phyloP scores from a whole-genome alignment of 192 early-diverging fungal genomes.

The Mycoemilia scoparia region DNA sequence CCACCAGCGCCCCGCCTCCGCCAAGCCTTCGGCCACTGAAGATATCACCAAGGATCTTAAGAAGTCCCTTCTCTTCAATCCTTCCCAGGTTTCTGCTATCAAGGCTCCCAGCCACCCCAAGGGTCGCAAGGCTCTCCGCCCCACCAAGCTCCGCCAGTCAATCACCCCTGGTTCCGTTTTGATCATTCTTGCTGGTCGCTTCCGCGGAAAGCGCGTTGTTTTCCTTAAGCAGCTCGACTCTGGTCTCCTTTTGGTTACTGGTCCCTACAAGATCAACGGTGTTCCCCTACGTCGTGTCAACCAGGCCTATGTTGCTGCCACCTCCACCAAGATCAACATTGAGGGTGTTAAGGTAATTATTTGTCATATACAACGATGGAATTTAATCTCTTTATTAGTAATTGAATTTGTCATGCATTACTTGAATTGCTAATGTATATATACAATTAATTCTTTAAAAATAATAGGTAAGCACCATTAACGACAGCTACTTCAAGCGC shows the following conservation, averaged over 20 bases:
- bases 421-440: too few relatives aligned
- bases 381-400: slow-evolving; percentile 1
- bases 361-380: background rate
- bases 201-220: slow-evolving; percentile 97
- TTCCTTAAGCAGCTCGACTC: slow-evolving; percentile 90
- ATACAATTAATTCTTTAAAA: too few relatives aligned
- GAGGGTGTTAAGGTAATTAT: slow-evolving; percentile 41
- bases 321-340: slow-evolving; percentile 96
- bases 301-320: slow-evolving; percentile 99
- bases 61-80: slow-evolving; percentile 68
- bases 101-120: slow-evolving; percentile 57
- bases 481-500: slow-evolving; percentile 89
- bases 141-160: slow-evolving; percentile 59
- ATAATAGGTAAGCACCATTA: too few relatives aligned
- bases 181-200: slow-evolving; percentile 87
- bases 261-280: slow-evolving; percentile 97
- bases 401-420: background rate
- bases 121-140: slow-evolving; percentile 58
- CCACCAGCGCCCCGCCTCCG: slow-evolving; percentile 6
- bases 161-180: slow-evolving; percentile 97
- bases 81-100: slow-evolving; percentile 44
- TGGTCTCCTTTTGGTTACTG: slow-evolving; percentile 91
- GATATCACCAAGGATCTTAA: slow-evolving; percentile 36
- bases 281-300: slow-evolving; percentile 94
- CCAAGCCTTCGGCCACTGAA: slow-evolving; percentile 14